Evolutionary conservation across 129 eudicot genomes (phyloP).

Genomic region (Mikania micrantha): DNA sequence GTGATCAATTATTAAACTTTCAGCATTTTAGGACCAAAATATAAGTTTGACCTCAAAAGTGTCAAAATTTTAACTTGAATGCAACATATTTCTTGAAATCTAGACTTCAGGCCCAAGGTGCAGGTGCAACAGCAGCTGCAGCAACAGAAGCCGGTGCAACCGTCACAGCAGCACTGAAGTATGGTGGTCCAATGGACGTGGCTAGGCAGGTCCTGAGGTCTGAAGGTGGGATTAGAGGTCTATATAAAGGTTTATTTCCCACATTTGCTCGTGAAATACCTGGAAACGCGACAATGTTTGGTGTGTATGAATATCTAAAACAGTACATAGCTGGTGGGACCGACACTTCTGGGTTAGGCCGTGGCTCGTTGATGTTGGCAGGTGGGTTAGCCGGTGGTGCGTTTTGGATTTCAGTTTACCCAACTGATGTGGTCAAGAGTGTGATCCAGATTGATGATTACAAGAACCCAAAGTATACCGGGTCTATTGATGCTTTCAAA

Average conservation of each 20-base stretch:
- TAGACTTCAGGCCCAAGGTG: slow-evolving; percentile 95
- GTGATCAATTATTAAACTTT: background rate
- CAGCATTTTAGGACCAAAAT: background rate
- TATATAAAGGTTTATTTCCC: slow-evolving; percentile 76
- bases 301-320: slow-evolving; percentile 74
- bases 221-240: slow-evolving; percentile 74
- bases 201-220: slow-evolving; percentile 71
- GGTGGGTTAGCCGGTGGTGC: slow-evolving; percentile 94
- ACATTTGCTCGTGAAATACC: slow-evolving; percentile 96
- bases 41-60: background rate
- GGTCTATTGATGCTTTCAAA: slow-evolving; percentile 67
- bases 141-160: slow-evolving; percentile 43
- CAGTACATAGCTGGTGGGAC: slow-evolving; percentile 79
- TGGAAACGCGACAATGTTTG: slow-evolving; percentile 93
- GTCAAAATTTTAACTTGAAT: background rate
- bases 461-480: slow-evolving; percentile 75
- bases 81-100: slow-evolving; percentile 3
- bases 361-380: slow-evolving; percentile 69
- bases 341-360: slow-evolving; percentile 74
- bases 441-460: slow-evolving; percentile 88
- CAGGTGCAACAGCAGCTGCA: slow-evolving; percentile 37
- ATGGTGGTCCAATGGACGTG: slow-evolving; percentile 86
- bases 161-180: slow-evolving; percentile 41
- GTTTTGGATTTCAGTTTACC: slow-evolving; percentile 76
- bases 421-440: slow-evolving; percentile 94